phyloP scores from a whole-genome alignment of 2,329 filamentous ascomycete species.

The Colletotrichum lupini region DNA sequence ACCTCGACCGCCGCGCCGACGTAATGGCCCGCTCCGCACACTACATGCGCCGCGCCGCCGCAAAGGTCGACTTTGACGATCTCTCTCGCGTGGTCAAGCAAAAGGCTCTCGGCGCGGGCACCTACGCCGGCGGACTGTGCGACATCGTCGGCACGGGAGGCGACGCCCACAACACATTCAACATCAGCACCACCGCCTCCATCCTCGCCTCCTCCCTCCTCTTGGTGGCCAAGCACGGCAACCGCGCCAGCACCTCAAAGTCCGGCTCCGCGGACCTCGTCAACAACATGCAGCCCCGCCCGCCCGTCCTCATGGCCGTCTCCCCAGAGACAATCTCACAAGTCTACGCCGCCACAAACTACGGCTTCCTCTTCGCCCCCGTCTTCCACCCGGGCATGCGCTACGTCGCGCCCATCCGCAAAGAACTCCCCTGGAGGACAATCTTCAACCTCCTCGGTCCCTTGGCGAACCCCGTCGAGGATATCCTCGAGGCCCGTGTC shows the following conservation, averaged over 20 bases:
- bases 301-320: constrained; percentile 81
- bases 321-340: constrained; percentile 75
- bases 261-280: constrained; percentile 96
- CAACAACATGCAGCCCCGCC: constrained; percentile 75
- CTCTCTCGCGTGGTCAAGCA: constrained; percentile 71
- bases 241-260: constrained; percentile 93
- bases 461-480: constrained; percentile 89
- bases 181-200: constrained; percentile 94
- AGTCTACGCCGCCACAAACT: constrained; percentile 86
- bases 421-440: constrained; percentile 91
- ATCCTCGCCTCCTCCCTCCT: constrained; percentile 90
- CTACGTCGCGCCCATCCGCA: constrained; percentile 86
- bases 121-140: constrained; percentile 85
- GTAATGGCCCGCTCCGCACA: constrained; percentile 87
- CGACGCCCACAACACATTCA: constrained; percentile 97
- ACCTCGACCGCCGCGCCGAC: constrained; percentile 83
- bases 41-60: constrained; percentile 85
- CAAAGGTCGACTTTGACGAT: constrained; percentile 72
- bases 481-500: constrained; percentile 85
- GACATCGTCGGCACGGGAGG: constrained; percentile 98
- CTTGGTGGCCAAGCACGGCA: constrained; percentile 93
- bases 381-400: constrained; percentile 97
- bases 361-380: constrained; percentile 94
- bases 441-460: constrained; percentile 98
- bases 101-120: constrained; percentile 73